A percentile compares a stretch with the other conserved stretches of the same genome.
Evolutionary conservation across 257 asterid genomes (phyloP).

Genomic region (Schizonepeta tenuifolia): DNA sequence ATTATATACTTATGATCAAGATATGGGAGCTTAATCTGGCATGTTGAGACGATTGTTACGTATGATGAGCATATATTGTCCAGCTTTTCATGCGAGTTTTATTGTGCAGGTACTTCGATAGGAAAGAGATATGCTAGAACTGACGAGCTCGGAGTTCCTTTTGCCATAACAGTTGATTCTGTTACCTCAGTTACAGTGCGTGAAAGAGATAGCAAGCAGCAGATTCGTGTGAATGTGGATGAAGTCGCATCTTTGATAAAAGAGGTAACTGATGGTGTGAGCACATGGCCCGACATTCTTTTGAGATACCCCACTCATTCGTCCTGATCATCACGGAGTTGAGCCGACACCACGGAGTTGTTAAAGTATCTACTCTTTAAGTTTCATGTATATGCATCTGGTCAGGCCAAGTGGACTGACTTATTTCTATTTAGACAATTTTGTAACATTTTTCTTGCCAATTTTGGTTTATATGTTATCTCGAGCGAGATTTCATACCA

Average conservation of each 20-base stretch:
- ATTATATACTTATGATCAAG: background rate
- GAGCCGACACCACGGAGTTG: background rate
- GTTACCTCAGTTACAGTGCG: conserved; percentile 66
- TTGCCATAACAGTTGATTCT: conserved; percentile 85
- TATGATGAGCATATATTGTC: background rate
- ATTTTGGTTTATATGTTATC: conserved; percentile 8
- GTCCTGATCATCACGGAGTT: conserved; percentile 29
- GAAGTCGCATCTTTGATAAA: conserved; percentile 76
- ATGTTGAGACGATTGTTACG: background rate
- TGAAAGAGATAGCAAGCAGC: conserved; percentile 85
- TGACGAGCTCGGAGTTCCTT: conserved; percentile 95
- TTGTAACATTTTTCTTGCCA: background rate
- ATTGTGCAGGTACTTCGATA: conserved; percentile 69
- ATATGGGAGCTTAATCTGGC: background rate
- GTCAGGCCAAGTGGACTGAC: background rate
- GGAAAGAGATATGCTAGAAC: conserved; percentile 93
- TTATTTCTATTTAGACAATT: background rate
- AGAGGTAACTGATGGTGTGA: conserved; percentile 68
- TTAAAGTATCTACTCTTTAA: background rate
- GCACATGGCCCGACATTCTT: conserved; percentile 62
- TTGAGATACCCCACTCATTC: conserved; percentile 74
- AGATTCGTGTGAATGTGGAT: conserved; percentile 71
- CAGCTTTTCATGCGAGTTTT: conserved; percentile 1
- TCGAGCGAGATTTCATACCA: background rate
- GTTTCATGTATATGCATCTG: conserved; percentile 3